Evolutionary conservation across 371 early-diverging fungal genomes (phyloP).

Genomic region (Saksenaea vasiformis): DNA sequence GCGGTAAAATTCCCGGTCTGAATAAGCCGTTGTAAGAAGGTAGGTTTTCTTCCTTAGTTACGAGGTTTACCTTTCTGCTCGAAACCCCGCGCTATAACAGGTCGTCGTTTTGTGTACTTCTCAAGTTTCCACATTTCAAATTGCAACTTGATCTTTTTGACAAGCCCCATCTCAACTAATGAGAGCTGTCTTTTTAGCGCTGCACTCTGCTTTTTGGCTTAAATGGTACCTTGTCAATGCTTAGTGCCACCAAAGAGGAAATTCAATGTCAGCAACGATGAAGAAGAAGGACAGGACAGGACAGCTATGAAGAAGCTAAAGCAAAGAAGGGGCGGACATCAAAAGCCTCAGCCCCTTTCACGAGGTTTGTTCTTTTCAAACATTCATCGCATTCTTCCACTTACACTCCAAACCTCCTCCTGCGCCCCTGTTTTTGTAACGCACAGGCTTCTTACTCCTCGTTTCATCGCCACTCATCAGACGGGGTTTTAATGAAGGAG

Average conservation of each 20-base stretch:
- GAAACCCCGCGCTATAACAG: conserved; percentile 47
- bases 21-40: neutral
- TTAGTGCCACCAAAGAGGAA: neutral
- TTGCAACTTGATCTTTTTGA: conserved; percentile 52
- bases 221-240: too few species aligned
- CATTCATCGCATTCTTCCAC: neutral
- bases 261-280: neutral
- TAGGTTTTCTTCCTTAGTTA: neutral
- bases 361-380: neutral
- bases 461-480: neutral
- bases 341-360: neutral
- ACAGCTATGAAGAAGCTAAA: neutral
- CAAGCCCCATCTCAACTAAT: conserved; percentile 41
- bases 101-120: conserved; percentile 51
- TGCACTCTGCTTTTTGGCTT: neutral
- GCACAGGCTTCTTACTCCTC: neutral
- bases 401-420: neutral
- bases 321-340: neutral
- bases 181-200: neutral
- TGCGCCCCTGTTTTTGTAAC: neutral
- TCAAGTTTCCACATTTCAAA: conserved; percentile 56
- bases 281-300: neutral
- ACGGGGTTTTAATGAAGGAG: conserved; percentile 1
- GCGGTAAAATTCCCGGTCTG: conserved; percentile 58
- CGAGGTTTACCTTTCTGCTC: conserved; percentile 37